Conservation (phyloP, 2,329 filamentous ascomycete species). For the Fusarium coffeatum region DNA sequence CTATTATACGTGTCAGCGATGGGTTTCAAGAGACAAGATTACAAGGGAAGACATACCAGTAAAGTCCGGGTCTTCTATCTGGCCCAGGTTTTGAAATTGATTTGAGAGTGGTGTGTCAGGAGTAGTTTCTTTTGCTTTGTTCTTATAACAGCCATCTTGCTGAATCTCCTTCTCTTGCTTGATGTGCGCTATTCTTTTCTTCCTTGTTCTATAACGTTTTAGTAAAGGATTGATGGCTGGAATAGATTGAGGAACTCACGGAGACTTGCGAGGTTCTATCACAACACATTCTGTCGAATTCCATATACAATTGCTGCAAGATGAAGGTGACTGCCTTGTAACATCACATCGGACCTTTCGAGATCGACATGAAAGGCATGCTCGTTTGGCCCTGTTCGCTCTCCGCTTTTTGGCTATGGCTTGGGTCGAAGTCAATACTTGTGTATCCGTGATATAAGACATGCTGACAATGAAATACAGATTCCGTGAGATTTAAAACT, state of each 20-base stretch:
- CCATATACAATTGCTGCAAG: constrained; percentile 18
- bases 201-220: not conserved
- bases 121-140: not conserved
- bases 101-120: accelerated
- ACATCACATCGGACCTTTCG: constrained; percentile 22
- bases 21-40: accelerated
- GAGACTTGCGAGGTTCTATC: not conserved
- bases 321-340: constrained; percentile 10
- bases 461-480: not conserved
- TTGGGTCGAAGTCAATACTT: not conserved
- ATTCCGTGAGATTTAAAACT: not conserved
- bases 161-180: not conserved
- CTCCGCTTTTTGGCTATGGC: not conserved
- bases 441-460: not conserved
- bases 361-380: constrained; percentile 8
- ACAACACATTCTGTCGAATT: constrained; percentile 6
- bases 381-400: not conserved
- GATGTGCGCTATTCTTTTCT: not conserved
- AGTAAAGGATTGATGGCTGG: too few species aligned
- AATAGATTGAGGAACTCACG: not conserved
- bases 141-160: not conserved
- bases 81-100: accelerated
- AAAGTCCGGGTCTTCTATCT: not conserved
- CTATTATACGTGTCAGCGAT: not conserved
- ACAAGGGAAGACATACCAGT: not conserved